A percentile compares a stretch with the other conserved stretches of the same genome.
phyloP scores from a whole-genome alignment of 305 asterid genomes.

The Caryopteris hybrid region DNA sequence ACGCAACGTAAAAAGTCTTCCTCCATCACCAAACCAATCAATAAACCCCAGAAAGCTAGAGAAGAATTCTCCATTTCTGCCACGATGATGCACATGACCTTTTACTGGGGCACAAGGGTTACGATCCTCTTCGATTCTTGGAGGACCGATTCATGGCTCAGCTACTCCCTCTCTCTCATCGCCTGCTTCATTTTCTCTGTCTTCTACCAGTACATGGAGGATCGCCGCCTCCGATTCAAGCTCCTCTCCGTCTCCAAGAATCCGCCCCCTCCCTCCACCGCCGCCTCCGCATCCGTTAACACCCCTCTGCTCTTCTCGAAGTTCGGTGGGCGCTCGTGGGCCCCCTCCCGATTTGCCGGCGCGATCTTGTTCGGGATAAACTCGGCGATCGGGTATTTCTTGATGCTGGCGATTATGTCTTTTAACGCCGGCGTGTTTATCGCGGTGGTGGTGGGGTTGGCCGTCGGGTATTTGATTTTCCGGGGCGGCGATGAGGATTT shows the following conservation, averaged over 20 bases:
- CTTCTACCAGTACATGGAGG: constrained; percentile 86
- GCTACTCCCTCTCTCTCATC: constrained; percentile 56
- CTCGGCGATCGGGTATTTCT: constrained; percentile 77
- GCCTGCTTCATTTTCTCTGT: constrained; percentile 49
- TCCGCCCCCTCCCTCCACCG: background rate
- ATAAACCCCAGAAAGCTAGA: too few relatives aligned
- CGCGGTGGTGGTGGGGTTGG: constrained; percentile 70
- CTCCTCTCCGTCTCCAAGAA: constrained; percentile 21
- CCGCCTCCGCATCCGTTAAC: background rate
- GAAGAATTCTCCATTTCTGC: background rate
- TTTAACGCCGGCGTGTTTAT: constrained; percentile 83
- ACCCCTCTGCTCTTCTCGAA: constrained; percentile 48
- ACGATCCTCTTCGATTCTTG: constrained; percentile 87
- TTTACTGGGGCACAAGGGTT: constrained; percentile 78
- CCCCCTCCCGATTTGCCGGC: constrained; percentile 35
- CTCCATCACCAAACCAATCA: too few relatives aligned
- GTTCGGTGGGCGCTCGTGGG: constrained; percentile 19
- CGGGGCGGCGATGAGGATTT: constrained; percentile 57
- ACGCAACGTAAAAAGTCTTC: too few relatives aligned
- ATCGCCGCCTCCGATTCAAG: constrained; percentile 65
- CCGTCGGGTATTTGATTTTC: constrained; percentile 64
- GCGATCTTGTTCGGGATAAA: constrained; percentile 60
- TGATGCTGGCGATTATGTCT: constrained; percentile 95
- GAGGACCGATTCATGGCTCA: constrained; percentile 69
- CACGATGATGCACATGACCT: constrained; percentile 98